Evolutionary conservation across 2,329 filamentous ascomycete genomes (phyloP).

Genomic region (Diaporthe citrichinensis): DNA sequence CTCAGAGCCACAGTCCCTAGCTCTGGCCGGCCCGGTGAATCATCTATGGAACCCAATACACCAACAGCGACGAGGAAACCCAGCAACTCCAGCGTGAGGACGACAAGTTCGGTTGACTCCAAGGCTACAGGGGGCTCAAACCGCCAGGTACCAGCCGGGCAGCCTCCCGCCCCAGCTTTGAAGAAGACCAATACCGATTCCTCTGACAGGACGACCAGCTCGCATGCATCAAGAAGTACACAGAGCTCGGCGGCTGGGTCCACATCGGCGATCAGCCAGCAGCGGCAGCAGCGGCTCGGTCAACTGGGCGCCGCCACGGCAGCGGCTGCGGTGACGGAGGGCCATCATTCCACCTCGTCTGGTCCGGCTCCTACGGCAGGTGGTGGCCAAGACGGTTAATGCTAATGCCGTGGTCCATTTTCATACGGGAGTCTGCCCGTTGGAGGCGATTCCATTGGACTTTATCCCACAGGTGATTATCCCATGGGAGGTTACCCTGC

Average conservation of each 20-base stretch:
- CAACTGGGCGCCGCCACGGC: background rate
- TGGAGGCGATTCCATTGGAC: background rate
- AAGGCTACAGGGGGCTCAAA: background rate
- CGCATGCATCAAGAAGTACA: background rate
- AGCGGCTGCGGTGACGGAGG: background rate
- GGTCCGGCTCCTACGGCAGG: background rate
- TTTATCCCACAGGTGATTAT: background rate
- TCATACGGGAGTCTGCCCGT: background rate
- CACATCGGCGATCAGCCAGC: background rate
- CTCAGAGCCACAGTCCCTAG: background rate
- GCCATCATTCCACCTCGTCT: background rate
- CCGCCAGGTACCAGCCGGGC: background rate
- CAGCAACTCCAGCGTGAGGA: background rate
- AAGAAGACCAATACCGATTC: background rate
- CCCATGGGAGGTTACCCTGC: too few relatives aligned
- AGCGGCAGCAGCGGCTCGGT: background rate
- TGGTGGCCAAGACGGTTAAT: background rate
- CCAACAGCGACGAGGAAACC: background rate
- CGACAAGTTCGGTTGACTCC: background rate
- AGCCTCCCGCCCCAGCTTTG: background rate
- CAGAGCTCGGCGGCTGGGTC: background rate
- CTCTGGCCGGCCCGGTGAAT: too few relatives aligned
- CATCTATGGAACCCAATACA: too few relatives aligned
- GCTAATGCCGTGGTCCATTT: background rate
- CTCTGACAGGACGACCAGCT: background rate